Base-by-base conservation (phyloP, 345 rosid species). In the Geranium rotundifolium region DNA sequence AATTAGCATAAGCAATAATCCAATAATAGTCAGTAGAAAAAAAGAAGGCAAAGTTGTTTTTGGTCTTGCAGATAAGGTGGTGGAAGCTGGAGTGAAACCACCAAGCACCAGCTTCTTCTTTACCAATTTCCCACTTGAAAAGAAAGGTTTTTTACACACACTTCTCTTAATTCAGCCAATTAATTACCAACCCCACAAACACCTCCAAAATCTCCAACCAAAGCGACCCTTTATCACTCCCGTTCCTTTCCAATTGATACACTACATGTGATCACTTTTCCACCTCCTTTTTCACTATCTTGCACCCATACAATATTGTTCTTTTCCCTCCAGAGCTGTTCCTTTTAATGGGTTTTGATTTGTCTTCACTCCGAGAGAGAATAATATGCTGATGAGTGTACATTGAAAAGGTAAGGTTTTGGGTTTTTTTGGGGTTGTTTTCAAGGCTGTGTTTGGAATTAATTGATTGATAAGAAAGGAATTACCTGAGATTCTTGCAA, bases 391-490 rank as follows among this genome's bases (percentile, higher is more conserved):
- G 54, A 13, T 10, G 14, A 29, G 61, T 17, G 20, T 20, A 19
- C 57, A 31, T n/a, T n/a, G 16, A 63, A 56, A 63, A 54, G 56
- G 23, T 27, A 59, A 71, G 63, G 49, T 58, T 52, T 63, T 57
- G 58, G 31, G 58, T 39, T 56, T 23, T 62, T 7, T 50, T 74
- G 59, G 78, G 73, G 68, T 82, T 71, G 81, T 76, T 75, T 75
- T 54, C 71, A 71, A 63, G 60, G 72, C 69, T 77, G 79, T 65
- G 70, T 76, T 82, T 83, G 80, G 83, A 66, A 71, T 79, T 49
- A 63, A 74, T 67, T 81, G 67, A 58, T 29, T 68, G 65, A 66
- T 29, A 79, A 76, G 91, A 66, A 84, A 80, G 68, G 85, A 71
- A 78, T 72, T 71, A 29, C 61, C 20, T 31, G 39, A 72, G 65